Percentiles rank a stretch among this genome's conserved stretches.
Conservation (phyloP, 176 grass and related monocot genomes). For the Aegilops sharonensis region DNA sequence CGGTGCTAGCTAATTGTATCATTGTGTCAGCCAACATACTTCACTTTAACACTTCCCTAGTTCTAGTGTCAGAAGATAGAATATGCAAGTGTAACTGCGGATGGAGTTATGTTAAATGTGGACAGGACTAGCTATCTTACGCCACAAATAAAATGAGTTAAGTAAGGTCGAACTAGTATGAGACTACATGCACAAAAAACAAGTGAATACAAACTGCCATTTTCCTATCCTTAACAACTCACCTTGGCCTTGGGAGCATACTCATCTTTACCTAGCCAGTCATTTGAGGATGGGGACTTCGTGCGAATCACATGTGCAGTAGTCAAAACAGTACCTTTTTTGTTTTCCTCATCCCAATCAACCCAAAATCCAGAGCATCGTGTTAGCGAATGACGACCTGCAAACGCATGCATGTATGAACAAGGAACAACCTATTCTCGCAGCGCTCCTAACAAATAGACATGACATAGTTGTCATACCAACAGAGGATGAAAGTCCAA, state of each 20-base stretch:
- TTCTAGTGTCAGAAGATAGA: neutral
- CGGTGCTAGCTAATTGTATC: neutral
- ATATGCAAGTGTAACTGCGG: neutral
- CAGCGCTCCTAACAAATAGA: neutral
- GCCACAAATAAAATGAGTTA: neutral
- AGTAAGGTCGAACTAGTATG: neutral
- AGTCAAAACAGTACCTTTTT: neutral
- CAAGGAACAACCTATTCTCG: neutral
- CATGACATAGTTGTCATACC: neutral
- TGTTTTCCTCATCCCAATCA: neutral
- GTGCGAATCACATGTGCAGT: neutral
- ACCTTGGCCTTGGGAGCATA: neutral
- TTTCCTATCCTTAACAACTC: neutral
- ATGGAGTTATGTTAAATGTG: neutral
- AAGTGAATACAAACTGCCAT: neutral
- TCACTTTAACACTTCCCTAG: neutral
- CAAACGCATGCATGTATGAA: neutral
- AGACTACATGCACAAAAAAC: neutral
- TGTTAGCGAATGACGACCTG: neutral
- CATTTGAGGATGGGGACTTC: neutral
- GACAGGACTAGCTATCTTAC: neutral
- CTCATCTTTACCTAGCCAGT: neutral
- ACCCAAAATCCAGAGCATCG: constrained; percentile 14
- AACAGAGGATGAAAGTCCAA: neutral
- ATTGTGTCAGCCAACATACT: neutral